These are phyloP conservation scores for Typha latifolia DNA, from an alignment of 176 grass and related monocot genomes.

Conservation along the genomic window DNA sequence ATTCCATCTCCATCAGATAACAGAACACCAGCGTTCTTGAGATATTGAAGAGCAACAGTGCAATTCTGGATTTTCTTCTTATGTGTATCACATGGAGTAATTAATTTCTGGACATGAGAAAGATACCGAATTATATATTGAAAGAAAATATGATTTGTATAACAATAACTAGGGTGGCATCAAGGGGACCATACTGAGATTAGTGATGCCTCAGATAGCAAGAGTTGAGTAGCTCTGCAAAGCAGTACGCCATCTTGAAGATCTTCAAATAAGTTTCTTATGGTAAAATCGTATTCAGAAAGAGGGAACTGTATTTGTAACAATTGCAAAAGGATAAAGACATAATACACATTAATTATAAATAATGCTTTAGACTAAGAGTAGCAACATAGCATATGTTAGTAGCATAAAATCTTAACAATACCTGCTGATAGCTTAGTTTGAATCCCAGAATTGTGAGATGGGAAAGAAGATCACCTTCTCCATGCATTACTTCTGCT, in stretches of 20 bases:
- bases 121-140: not conserved
- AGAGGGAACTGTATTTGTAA: constrained; percentile 30
- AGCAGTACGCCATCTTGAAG: constrained; percentile 57
- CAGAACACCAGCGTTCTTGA: constrained; percentile 30
- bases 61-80: constrained; percentile 64
- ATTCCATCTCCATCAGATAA: constrained; percentile 46
- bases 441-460: constrained; percentile 41
- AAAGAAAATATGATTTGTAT: not conserved
- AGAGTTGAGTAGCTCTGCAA: constrained; percentile 52
- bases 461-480: constrained; percentile 62
- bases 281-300: constrained; percentile 55
- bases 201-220: constrained; percentile 40
- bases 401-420: not conserved
- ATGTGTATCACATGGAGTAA: constrained; percentile 39
- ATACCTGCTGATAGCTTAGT: constrained; percentile 60
- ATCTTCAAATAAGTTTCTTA: constrained; percentile 54
- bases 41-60: constrained; percentile 29
- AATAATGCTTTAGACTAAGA: not conserved
- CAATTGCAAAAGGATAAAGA: not conserved
- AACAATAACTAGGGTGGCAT: not conserved
- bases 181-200: constrained; percentile 26
- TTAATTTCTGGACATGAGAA: constrained; percentile 31
- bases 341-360: not conserved
- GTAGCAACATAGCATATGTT: not conserved
- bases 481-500: constrained; percentile 55